These are phyloP conservation scores for Noccaea caerulescens DNA, from an alignment of 345 rosid species.

Conservation along the genomic window DNA sequence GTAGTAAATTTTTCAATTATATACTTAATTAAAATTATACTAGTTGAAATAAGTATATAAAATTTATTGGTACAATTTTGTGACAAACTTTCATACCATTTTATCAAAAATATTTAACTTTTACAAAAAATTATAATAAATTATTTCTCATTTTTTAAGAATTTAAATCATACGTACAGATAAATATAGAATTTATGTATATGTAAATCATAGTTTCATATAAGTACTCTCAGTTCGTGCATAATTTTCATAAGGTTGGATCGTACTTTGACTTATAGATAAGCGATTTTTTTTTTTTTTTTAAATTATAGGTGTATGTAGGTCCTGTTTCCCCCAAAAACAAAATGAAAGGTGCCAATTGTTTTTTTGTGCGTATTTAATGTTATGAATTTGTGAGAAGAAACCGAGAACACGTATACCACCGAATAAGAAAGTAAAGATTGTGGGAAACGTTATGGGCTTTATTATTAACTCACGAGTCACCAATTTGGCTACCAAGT, in stretches of 20 bases:
- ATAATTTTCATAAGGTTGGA: not conserved
- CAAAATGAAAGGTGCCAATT: not conserved
- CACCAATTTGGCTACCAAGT: conserved; percentile 4
- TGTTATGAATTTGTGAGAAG: conserved; percentile 14
- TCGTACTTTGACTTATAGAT: not conserved
- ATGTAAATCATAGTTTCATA: not conserved
- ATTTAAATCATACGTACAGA: too few species aligned
- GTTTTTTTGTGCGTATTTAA: not conserved
- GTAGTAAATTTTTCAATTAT: not conserved
- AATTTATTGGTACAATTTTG: too few species aligned
- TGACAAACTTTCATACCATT: too few species aligned
- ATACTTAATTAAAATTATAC: not conserved
- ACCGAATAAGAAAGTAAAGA: not conserved
- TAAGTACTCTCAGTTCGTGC: not conserved
- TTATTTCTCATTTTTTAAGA: too few species aligned
- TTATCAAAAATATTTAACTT: too few species aligned
- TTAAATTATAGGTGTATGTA: not conserved
- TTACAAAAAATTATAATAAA: too few species aligned
- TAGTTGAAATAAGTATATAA: too few species aligned
- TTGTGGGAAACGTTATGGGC: conserved; percentile 15
- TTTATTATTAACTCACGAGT: conserved; percentile 32
- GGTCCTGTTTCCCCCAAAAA: not conserved
- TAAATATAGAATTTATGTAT: not conserved
- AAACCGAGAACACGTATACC: conserved; percentile 15
- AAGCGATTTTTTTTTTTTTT: not conserved